These are phyloP conservation scores for Tetracladium marchalianum DNA, from an alignment of 495 filamentous ascomycete genomes.

Conservation along the genomic window DNA sequence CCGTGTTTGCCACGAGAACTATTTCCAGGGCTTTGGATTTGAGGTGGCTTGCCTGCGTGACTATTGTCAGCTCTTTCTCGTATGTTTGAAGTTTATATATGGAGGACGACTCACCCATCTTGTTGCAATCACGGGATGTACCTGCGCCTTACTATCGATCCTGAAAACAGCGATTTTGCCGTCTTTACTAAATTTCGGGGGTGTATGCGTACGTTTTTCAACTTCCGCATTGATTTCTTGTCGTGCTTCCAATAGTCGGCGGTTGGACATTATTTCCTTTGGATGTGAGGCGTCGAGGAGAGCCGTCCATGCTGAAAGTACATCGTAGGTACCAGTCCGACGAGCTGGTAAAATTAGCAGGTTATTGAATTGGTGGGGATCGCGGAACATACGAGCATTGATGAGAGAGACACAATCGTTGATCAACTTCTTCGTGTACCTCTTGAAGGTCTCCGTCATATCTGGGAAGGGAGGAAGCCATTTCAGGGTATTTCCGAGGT, in stretches of 20 bases:
- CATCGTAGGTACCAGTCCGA: constrained; percentile 42
- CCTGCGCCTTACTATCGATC: constrained; percentile 40
- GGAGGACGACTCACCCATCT: constrained; percentile 28
- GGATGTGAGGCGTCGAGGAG: constrained; percentile 29
- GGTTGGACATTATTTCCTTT: constrained; percentile 33
- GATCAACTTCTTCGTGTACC: constrained; percentile 43
- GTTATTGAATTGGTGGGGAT: neutral
- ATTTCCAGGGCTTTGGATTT: constrained; percentile 40
- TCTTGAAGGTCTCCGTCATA: constrained; percentile 43
- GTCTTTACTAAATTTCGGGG: constrained; percentile 47
- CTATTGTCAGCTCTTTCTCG: neutral
- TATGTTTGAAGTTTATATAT: neutral
- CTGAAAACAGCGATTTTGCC: constrained; percentile 45
- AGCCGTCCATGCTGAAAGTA: constrained; percentile 43
- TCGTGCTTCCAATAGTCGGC: constrained; percentile 32
- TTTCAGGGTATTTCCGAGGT: constrained; percentile 45
- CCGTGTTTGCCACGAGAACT: constrained; percentile 47
- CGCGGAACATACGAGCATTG: constrained; percentile 32
- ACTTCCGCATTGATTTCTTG: constrained; percentile 44
- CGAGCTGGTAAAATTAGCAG: constrained; percentile 24
- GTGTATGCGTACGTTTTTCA: constrained; percentile 39
- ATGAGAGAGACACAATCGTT: constrained; percentile 45
- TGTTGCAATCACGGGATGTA: constrained; percentile 50
- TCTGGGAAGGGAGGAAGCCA: constrained; percentile 50
- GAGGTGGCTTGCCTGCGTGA: constrained; percentile 30